phyloP scores from a whole-genome alignment of 805 yeast genomes.

The Candida sithepensis region DNA sequence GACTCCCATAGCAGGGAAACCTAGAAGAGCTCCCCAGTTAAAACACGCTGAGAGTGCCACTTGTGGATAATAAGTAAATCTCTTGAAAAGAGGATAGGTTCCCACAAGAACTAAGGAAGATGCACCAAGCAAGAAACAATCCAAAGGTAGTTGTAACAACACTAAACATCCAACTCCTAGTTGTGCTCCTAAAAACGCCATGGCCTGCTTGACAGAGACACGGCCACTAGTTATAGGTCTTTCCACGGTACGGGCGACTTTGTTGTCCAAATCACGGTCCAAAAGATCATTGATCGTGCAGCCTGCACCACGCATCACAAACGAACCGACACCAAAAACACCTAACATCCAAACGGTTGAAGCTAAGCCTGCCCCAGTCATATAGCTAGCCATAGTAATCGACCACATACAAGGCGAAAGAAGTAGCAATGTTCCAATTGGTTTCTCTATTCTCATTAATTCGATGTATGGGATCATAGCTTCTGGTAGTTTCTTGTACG shows the following conservation, averaged over 20 bases:
- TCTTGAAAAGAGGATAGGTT: constrained; percentile 87
- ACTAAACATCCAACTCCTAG: constrained; percentile 70
- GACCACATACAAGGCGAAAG: constrained; percentile 91
- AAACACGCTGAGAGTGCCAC: constrained; percentile 75
- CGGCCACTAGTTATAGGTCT: constrained; percentile 93
- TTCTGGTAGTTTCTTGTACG: constrained; percentile 62
- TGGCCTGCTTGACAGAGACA: constrained; percentile 68
- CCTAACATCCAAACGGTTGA: constrained; percentile 59
- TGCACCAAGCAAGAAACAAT: constrained; percentile 81
- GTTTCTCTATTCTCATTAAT: constrained; percentile 86
- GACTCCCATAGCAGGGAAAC: constrained; percentile 94
- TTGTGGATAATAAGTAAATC: constrained; percentile 96
- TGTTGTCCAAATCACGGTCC: constrained; percentile 77
- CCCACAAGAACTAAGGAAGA: constrained; percentile 74
- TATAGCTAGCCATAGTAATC: constrained; percentile 81
- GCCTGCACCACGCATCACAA: constrained; percentile 96
- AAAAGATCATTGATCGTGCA: constrained; percentile 90
- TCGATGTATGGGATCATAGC: constrained; percentile 87
- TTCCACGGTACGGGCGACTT: constrained; percentile 83
- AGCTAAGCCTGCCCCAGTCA: constrained; percentile 63
- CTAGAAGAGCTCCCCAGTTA: constrained; percentile 92
- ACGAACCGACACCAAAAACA: constrained; percentile 77
- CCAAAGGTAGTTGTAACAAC: constrained; percentile 67
- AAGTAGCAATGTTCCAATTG: constrained; percentile 89
- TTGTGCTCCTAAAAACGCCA: constrained; percentile 68